Base-by-base conservation (phyloP, 2,329 filamentous ascomycete genomes). In the Monosporascus cannonballus region DNA sequence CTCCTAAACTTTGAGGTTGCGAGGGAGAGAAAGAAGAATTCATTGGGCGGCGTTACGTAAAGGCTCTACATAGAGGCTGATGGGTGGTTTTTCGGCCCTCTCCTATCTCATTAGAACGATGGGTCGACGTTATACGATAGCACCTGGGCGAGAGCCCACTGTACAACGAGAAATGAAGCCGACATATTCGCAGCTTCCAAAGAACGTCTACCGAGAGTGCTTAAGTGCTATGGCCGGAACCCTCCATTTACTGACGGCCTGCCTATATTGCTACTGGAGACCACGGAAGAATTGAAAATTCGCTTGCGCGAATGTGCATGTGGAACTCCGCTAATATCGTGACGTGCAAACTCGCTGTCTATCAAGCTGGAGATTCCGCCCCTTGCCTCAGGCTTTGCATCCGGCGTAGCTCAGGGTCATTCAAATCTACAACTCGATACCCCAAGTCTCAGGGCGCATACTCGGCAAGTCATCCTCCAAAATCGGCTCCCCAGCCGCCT, bases 381-480 rank as follows among this genome's bases (percentile, higher is more conserved):
- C 22, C 11, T 42, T 24, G 22, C 17, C 39, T 20, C 18, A 20
- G 18, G n/a, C 39, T 20, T 9, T 4, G 22, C 11, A 42, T 9
- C 17, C 39, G 6, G 22, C 18, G 4, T 18, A 20, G 18, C 39
- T 20, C n/a, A 20, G 14, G n/a, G 14, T 42, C n/a, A 18, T 42
- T 4, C 20, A 9, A 20, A 42, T 14, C 39, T 42, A 42, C 14
- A 42, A 20, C 39, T 42, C 18, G 22, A 3, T 6, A 42, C 22
- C n/a, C n/a, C 14, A 30, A n/a, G 9, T 41, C 47, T 11, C 39
- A 42, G 9, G 9, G 11, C 34, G 44, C 45, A 67, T 47, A 39
- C 38, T 53, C 2, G 65, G 58, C 38, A 78, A 57, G 34, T 81
- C 73, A 63, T 86, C 83, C 64, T 84, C 80, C 53, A 83, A 57